Percentiles rank a stretch among this genome's conserved stretches.
phyloP scores from a whole-genome alignment of 345 rosid genomes.

The Lepidium africanum region DNA sequence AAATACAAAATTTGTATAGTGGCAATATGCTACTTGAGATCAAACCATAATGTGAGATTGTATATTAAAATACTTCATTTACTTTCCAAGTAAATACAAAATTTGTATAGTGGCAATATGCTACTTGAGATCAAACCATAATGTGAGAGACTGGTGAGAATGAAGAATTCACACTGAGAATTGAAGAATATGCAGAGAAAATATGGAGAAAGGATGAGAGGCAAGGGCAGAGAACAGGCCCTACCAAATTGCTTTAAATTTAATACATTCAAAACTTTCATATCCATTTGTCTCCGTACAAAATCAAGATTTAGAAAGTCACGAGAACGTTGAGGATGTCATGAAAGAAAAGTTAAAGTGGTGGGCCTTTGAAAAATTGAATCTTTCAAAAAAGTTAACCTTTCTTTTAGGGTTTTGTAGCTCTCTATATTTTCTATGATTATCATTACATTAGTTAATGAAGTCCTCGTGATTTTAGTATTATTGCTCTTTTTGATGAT shows the following conservation, averaged over 20 bases:
- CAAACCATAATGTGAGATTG: too few relatives aligned
- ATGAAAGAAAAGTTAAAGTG: constrained; percentile 6
- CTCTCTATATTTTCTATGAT: background rate
- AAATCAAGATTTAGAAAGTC: background rate
- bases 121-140: too few relatives aligned
- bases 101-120: too few relatives aligned
- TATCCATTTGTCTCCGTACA: constrained; percentile 27
- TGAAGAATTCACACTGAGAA: background rate
- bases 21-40: too few relatives aligned
- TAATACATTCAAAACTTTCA: background rate
- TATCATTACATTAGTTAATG: background rate
- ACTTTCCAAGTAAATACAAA: too few relatives aligned
- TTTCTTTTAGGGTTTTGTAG: constrained; percentile 2
- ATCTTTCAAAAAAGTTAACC: background rate
- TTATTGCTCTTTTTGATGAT: background rate
- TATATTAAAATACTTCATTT: too few relatives aligned
- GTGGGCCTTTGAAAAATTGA: constrained; percentile 10
- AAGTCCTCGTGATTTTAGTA: constrained; percentile 18
- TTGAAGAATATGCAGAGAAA: background rate
- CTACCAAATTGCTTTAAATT: background rate
- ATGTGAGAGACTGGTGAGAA: too few relatives aligned
- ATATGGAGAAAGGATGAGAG: background rate
- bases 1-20: too few relatives aligned
- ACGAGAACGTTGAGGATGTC: constrained; percentile 27
- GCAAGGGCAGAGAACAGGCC: background rate